Percentiles rank a stretch among this genome's conserved stretches.
Evolutionary conservation across 257 asterid genomes (phyloP).

Genomic region (Fraxinus quadrangulata): DNA sequence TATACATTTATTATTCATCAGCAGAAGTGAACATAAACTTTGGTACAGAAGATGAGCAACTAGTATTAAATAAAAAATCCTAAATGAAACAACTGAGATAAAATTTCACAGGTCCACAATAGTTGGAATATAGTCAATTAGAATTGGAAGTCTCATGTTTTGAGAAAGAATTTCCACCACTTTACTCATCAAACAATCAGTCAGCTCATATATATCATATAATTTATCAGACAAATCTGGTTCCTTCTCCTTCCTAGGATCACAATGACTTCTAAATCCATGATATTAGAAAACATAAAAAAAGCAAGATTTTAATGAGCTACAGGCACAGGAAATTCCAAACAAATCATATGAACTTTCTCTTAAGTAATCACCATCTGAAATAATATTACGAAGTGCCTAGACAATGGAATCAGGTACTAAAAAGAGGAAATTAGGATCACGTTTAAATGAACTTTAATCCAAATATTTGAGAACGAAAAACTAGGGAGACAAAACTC

Average conservation of each 20-base stretch:
- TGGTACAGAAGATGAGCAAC: background rate
- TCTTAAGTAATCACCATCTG: background rate
- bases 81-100: background rate
- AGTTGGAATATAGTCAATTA: background rate
- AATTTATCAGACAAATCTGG: background rate
- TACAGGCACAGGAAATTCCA: background rate
- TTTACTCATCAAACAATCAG: background rate
- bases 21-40: background rate
- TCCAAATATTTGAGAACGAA: background rate
- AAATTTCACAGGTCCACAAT: background rate
- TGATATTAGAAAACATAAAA: too few relatives aligned
- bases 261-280: background rate
- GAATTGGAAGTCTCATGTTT: background rate
- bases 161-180: background rate
- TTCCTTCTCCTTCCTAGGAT: background rate
- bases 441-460: background rate
- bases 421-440: background rate
- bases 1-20: background rate
- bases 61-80: background rate
- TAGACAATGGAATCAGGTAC: background rate
- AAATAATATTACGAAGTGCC: background rate
- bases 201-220: background rate
- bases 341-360: background rate
- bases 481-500: slow-evolving; percentile 9
- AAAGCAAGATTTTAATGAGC: background rate